phyloP scores from a whole-genome alignment of 371 early-diverging fungal genomes.

The Lichtheimia ornata region DNA sequence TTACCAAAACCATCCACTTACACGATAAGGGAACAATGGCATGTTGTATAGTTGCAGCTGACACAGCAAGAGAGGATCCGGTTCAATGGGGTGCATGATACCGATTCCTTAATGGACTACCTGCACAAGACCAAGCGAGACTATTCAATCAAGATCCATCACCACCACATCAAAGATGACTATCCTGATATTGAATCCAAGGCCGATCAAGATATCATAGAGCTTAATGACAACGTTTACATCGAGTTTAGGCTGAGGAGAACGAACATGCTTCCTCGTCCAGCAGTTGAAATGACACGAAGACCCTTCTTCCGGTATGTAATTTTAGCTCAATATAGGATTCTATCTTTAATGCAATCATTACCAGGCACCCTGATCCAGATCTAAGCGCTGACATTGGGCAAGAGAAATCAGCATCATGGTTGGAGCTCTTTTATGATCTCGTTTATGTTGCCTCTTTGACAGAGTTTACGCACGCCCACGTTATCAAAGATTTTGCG shows the following conservation, averaged over 20 bases:
- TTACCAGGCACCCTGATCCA: conserved; percentile 35
- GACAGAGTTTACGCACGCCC: conserved; percentile 59
- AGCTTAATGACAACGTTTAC: neutral
- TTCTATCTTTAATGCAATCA: neutral
- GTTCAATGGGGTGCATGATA: neutral
- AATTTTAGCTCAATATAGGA: neutral
- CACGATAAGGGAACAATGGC: too few species aligned
- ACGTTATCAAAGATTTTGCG: conserved; percentile 55
- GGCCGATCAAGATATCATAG: neutral
- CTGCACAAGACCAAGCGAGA: neutral
- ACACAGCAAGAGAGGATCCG: neutral
- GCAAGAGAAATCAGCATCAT: conserved; percentile 49
- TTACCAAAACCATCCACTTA: neutral
- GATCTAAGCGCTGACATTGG: conserved; percentile 55
- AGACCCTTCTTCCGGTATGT: neutral
- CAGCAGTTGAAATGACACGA: neutral
- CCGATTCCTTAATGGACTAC: neutral
- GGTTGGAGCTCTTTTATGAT: conserved; percentile 63
- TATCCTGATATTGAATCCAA: neutral
- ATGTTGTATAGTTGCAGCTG: neutral
- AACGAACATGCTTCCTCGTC: neutral
- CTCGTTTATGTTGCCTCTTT: conserved; percentile 60
- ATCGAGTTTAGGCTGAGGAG: neutral
- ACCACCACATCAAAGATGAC: neutral
- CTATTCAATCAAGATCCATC: neutral